Evolutionary conservation across 768 basidiomycete genomes (phyloP), one percentile per base, ranked within the genome.

Genomic region (Bullera alba): DNA sequence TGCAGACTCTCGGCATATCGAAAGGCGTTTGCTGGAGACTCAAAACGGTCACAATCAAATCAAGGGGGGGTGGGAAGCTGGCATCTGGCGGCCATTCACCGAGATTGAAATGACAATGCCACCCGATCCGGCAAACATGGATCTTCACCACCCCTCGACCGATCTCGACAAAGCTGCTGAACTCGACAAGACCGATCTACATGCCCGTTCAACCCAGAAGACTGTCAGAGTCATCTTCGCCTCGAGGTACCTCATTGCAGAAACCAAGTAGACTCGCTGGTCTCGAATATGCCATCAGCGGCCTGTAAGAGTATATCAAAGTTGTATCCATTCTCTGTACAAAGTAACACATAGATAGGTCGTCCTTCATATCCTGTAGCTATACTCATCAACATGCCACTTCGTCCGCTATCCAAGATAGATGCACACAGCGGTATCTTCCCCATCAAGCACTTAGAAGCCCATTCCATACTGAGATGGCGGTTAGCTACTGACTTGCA

Each of bases 241-340:
- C 0, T 53, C 56, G 32, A 39, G 64, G 35, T 66, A 66, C 42
- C 44, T 66, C 7, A 60, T 65, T 22, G 63, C 56, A 12, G 54
- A 51, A 17, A 46, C 37, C 27, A 16, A 37, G 25, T 51, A 34
- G 42, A n/a, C n/a, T n/a, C n/a, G n/a, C n/a, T n/a, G n/a, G n/a
- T n/a, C n/a, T n/a, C n/a, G n/a, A n/a, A n/a, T n/a, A n/a, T n/a
- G n/a, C n/a, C n/a, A n/a, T n/a, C n/a, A n/a, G n/a, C n/a, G n/a
- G n/a, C n/a, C n/a, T n/a, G n/a, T n/a, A n/a, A n/a, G n/a, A n/a
- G n/a, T n/a, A n/a, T n/a, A n/a, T n/a, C n/a, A n/a, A n/a, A n/a
- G n/a, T n/a, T n/a, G n/a, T n/a, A n/a, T n/a, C n/a, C n/a, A n/a
- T n/a, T n/a, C n/a, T n/a, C n/a, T n/a, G n/a, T n/a, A n/a, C n/a